These are phyloP conservation scores for Zostera marina DNA, from an alignment of 116 monocot species.

Conservation along the genomic window DNA sequence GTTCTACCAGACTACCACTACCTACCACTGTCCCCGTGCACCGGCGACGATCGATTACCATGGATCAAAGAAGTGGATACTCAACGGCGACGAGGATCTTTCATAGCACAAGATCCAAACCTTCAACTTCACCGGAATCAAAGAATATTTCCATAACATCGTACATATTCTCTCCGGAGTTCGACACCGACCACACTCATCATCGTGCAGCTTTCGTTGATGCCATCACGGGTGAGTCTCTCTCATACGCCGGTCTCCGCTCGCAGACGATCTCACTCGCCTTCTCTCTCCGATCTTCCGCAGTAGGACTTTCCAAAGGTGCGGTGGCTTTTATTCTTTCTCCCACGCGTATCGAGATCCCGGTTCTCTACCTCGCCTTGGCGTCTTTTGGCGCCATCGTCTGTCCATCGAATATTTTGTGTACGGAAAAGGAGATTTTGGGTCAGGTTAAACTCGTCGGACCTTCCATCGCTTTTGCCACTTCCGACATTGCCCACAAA, in stretches of 20 bases:
- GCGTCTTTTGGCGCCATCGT: conserved; percentile 25
- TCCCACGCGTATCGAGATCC: conserved; percentile 24
- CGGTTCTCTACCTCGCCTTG: conserved; percentile 24
- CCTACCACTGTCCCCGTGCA: too few relatives aligned
- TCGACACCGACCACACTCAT: not conserved
- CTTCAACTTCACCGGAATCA: not conserved
- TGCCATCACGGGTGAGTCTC: not conserved
- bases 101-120: conserved; percentile 6
- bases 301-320: conserved; percentile 14
- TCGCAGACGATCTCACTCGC: not conserved
- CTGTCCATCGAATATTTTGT: conserved; percentile 31
- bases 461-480: conserved; percentile 5
- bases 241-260: not conserved
- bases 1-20: too few relatives aligned
- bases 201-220: not conserved
- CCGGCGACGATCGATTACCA: too few relatives aligned
- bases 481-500: conserved; percentile 15
- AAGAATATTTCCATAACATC: conserved; percentile 4
- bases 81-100: conserved; percentile 7
- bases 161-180: conserved; percentile 9
- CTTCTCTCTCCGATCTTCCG: not conserved
- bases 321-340: conserved; percentile 39
- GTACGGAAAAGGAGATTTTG: conserved; percentile 20
- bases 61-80: conserved; percentile 16
- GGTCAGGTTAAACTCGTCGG: conserved; percentile 14